These are phyloP conservation scores for Chaetomiaceae sp. DNA, from an alignment of 2,329 filamentous ascomycete species.

Conservation along the genomic window DNA sequence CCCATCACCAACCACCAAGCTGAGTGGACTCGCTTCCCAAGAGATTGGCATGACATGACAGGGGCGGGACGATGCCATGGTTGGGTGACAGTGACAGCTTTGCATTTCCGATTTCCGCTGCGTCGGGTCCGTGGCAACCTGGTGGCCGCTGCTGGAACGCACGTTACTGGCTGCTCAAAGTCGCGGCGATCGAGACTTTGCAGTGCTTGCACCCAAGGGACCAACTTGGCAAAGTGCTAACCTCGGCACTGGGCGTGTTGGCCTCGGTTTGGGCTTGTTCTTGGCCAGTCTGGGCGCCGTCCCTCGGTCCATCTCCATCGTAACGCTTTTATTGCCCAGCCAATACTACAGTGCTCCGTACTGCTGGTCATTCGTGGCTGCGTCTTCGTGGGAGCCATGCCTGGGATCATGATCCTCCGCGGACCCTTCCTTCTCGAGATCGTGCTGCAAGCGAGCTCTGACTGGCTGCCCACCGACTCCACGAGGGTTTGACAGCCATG, in stretches of 20 bases:
- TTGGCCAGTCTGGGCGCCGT: slow-evolving; percentile 1
- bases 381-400: background rate
- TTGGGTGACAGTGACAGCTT: background rate
- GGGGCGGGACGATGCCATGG: background rate
- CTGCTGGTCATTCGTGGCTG: too few species aligned
- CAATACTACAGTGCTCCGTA: too few species aligned
- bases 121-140: background rate
- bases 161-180: too few species aligned
- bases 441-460: background rate
- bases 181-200: background rate
- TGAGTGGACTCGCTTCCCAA: background rate
- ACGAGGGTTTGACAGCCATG: background rate
- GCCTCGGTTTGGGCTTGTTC: slow-evolving; percentile 8
- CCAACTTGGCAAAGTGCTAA: background rate
- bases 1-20: background rate
- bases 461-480: background rate
- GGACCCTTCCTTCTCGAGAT: background rate
- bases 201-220: background rate
- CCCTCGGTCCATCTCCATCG: background rate
- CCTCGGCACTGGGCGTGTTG: slow-evolving; percentile 5
- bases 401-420: background rate
- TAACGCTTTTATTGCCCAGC: background rate
- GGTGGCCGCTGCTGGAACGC: background rate
- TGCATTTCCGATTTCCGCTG: background rate
- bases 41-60: background rate